Evolutionary conservation across 2,329 filamentous ascomycete species (phyloP).

Genomic region (Grosmannia serpens): DNA sequence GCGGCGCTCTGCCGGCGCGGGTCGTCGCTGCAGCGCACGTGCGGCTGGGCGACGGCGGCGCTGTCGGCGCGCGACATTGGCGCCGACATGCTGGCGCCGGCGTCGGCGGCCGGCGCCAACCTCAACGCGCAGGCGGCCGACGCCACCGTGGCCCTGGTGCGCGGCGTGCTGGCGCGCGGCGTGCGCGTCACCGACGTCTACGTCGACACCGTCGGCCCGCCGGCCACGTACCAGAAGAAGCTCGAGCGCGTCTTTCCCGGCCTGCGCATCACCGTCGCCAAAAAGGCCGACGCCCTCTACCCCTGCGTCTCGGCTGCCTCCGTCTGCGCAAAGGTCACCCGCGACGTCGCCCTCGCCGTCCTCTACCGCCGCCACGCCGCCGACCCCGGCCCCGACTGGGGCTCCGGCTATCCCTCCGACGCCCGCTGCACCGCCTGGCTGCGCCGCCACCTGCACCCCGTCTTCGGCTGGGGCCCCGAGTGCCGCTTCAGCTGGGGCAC

Average conservation of each 20-base stretch:
- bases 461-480: constrained; percentile 92
- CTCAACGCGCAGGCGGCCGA: constrained; percentile 94
- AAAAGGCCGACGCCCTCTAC: constrained; percentile 88
- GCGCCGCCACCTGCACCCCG: constrained; percentile 73
- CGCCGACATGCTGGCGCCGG: constrained; percentile 61
- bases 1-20: constrained; percentile 53
- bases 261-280: constrained; percentile 62
- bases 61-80: constrained; percentile 78
- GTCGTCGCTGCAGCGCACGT: constrained; percentile 36
- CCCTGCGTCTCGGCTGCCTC: constrained; percentile 88
- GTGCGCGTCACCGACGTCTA: constrained; percentile 84
- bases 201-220: constrained; percentile 86
- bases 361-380: constrained; percentile 40
- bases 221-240: constrained; percentile 71
- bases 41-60: constrained; percentile 73
- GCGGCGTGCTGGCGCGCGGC: constrained; percentile 60
- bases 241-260: constrained; percentile 77
- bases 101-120: constrained; percentile 57
- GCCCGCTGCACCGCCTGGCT: constrained; percentile 71
- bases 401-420: constrained; percentile 89
- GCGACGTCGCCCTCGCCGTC: constrained; percentile 78
- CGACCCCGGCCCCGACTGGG: constrained; percentile 47
- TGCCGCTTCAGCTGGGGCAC: constrained; percentile 95
- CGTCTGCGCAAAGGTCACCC: constrained; percentile 90
- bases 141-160: constrained; percentile 73